Percentiles rank a stretch among this genome's conserved stretches.
These are phyloP conservation scores for Sporormia fimetaria DNA, from an alignment of 495 filamentous ascomycete species.

Conservation along the genomic window DNA sequence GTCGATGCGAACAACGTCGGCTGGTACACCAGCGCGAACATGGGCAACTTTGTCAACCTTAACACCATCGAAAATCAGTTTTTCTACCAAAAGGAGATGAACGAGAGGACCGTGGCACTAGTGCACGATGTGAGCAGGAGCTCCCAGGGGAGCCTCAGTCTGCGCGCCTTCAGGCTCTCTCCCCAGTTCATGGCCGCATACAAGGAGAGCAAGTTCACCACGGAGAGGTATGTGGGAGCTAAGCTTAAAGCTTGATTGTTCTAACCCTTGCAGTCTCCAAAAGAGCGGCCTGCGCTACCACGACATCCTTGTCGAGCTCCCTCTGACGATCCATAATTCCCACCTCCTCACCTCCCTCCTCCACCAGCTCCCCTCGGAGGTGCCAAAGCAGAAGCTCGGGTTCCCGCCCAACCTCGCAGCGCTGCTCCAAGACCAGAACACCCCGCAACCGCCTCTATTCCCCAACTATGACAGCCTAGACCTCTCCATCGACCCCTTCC, in stretches of 20 bases:
- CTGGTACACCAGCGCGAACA: constrained; percentile 97
- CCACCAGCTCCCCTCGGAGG: constrained; percentile 65
- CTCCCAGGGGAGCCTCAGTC: constrained; percentile 76
- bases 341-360: constrained; percentile 92
- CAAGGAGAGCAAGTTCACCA: constrained; percentile 94
- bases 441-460: constrained; percentile 51
- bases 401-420: constrained; percentile 67
- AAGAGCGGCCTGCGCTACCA: constrained; percentile 88
- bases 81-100: constrained; percentile 87
- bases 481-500: constrained; percentile 89
- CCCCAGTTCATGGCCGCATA: constrained; percentile 80
- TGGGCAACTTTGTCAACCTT: constrained; percentile 93
- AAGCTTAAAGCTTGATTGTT: neutral
- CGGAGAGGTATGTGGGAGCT: constrained; percentile 59
- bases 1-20: constrained; percentile 96
- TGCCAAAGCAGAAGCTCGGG: constrained; percentile 47
- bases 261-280: constrained; percentile 53
- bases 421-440: constrained; percentile 44
- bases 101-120: constrained; percentile 84
- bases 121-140: constrained; percentile 93
- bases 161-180: constrained; percentile 85
- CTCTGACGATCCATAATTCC: constrained; percentile 88
- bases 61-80: constrained; percentile 97
- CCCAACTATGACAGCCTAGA: constrained; percentile 83
- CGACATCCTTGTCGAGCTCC: constrained; percentile 86